Base-by-base conservation (phyloP, 2,329 filamentous ascomycete genomes). In the Metarhizium rileyi region DNA sequence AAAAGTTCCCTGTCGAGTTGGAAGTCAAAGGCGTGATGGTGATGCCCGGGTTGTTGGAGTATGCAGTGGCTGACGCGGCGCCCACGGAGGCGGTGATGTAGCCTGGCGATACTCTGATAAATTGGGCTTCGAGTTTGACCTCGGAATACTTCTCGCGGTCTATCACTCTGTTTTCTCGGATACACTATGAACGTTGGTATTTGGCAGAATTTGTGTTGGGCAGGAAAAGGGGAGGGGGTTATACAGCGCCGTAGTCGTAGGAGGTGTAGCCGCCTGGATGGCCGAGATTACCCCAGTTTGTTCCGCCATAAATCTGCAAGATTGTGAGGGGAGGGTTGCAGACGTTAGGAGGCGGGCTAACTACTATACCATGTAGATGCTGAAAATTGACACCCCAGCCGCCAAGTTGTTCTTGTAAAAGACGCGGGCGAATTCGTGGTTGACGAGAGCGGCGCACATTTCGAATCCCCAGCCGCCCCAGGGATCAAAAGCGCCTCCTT, bases 261-360 rank as follows among this genome's bases (percentile, higher is more conserved):
- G 73, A 76, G 0, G 77, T 81, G 52, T 83, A 83, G 3, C 75
- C 80, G 10, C 80, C 82, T 9, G 83, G 75, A 55, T 88, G 80
- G 0, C 86, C 84, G 4, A 88, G 65, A 53, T 89, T 90, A 0
- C 87, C 87, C 87, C 87, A 91, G 61, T 91, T 93, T 0, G 87
- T 90, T 5, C 87, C 87, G 14, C 87, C 87, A 55, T 76, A 87
- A 1, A 77, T 82, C 77, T 78, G 30, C 2, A 14, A 28, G 35
- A 12, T 16, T 45, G 6, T 30, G 20, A 33, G 48, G 4, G 10
- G 3, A 8, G 3, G 18, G 0, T 10, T 38, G n/a, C 9, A 8
- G 35, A 6, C 2, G 9, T n/a, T n/a, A 46, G 33, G 36, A 4
- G 10, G 16, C 12, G 33, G 25, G 38, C 12, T 6, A n/a, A 12